Evolutionary conservation across 2,329 filamentous ascomycete species (phyloP).

Genomic region (Colletotrichum australisinense): DNA sequence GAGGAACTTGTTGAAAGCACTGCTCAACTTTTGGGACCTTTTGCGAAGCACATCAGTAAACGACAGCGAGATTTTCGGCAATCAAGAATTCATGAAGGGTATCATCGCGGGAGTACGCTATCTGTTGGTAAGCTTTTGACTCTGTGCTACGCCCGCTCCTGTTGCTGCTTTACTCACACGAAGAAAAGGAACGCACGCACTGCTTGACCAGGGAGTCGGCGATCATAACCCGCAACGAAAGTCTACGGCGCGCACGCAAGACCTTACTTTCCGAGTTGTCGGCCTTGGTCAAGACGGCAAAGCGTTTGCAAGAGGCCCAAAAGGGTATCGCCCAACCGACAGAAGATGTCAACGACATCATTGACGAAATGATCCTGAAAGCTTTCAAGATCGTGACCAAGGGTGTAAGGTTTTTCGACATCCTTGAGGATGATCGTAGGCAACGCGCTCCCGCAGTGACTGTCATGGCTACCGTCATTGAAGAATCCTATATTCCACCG

Average conservation of each 20-base stretch:
- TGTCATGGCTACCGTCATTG: constrained; percentile 69
- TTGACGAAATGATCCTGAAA: constrained; percentile 93
- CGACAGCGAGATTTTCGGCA: constrained; percentile 83
- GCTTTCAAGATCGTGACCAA: constrained; percentile 95
- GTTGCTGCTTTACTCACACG: background rate
- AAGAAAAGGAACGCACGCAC: constrained; percentile 80
- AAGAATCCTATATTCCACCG: constrained; percentile 69
- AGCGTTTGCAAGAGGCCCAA: constrained; percentile 82
- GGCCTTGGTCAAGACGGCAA: constrained; percentile 87
- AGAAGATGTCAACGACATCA: constrained; percentile 76
- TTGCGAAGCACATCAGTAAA: constrained; percentile 81
- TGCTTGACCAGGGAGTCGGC: constrained; percentile 86
- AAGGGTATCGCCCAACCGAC: constrained; percentile 57
- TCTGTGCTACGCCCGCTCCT: too few relatives aligned
- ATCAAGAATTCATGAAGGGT: constrained; percentile 93
- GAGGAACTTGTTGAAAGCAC: constrained; percentile 83
- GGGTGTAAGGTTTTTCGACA: constrained; percentile 88
- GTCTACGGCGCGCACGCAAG: constrained; percentile 84
- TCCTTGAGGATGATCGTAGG: constrained; percentile 76
- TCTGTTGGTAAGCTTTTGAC: constrained; percentile 75
- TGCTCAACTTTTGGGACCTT: constrained; percentile 93
- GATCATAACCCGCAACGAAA: constrained; percentile 80
- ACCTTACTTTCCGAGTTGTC: constrained; percentile 90
- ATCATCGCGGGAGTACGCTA: constrained; percentile 94
- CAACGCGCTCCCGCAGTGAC: constrained; percentile 63